A percentile compares a stretch with the other conserved stretches of the same genome.
phyloP scores from a whole-genome alignment of 2,329 filamentous ascomycete genomes.

The Aspergillus aculeatus region DNA sequence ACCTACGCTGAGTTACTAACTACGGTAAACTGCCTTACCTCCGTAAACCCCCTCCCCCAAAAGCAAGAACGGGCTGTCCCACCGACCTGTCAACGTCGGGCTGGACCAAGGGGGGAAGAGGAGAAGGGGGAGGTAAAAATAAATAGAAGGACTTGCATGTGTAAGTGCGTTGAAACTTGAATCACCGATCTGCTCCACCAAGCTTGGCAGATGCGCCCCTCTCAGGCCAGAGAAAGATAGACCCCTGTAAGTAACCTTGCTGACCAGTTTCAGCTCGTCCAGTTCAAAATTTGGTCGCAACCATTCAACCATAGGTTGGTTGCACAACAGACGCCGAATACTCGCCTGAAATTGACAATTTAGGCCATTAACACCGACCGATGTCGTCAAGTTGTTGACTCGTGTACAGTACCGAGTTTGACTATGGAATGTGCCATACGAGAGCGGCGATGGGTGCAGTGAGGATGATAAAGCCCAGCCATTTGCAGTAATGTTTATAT shows the following conservation, averaged over 20 bases:
- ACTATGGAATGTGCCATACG: neutral
- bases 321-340: neutral
- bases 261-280: neutral
- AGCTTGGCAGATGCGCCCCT: neutral
- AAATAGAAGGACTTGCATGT: neutral
- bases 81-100: constrained; percentile 1
- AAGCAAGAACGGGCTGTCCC: neutral
- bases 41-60: too few relatives aligned
- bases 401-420: neutral
- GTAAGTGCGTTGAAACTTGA: neutral
- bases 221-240: neutral
- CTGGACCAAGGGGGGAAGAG: neutral
- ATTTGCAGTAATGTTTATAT: too few relatives aligned
- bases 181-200: neutral
- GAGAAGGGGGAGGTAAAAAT: neutral
- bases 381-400: neutral
- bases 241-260: neutral
- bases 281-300: neutral
- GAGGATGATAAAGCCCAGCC: too few relatives aligned
- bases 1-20: too few relatives aligned
- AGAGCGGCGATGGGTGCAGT: neutral
- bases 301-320: neutral
- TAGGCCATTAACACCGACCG: neutral
- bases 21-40: too few relatives aligned
- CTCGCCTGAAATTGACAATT: neutral